These are phyloP conservation scores for Phyllosticta paracitricarpa DNA, from an alignment of 2,329 filamentous ascomycete species.

Conservation along the genomic window DNA sequence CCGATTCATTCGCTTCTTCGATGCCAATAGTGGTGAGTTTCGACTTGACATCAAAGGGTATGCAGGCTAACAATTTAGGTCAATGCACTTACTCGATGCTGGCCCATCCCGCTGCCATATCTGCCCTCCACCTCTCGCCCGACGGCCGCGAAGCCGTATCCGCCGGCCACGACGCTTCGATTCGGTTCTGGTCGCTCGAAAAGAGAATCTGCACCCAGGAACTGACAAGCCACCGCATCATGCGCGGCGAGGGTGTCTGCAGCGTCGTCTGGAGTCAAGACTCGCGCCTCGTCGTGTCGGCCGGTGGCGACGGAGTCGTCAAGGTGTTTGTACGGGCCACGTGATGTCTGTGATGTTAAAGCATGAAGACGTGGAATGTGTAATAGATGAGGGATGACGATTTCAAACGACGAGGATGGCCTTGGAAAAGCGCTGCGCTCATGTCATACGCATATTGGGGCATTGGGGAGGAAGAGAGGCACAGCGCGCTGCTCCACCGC, in stretches of 20 bases:
- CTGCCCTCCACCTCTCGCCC: slow-evolving; percentile 80
- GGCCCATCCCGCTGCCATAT: slow-evolving; percentile 87
- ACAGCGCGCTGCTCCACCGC: neutral
- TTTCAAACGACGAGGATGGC: neutral
- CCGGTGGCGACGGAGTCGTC: slow-evolving; percentile 87
- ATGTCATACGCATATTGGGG: neutral
- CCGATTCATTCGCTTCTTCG: slow-evolving; percentile 90
- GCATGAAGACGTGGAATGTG: neutral
- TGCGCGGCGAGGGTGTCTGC: slow-evolving; percentile 94
- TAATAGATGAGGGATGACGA: neutral
- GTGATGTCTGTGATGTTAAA: neutral
- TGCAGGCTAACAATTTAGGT: slow-evolving; percentile 44
- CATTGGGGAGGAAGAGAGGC: neutral
- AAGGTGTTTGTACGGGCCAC: slow-evolving; percentile 60
- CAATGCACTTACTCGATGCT: slow-evolving; percentile 99
- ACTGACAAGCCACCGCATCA: slow-evolving; percentile 82
- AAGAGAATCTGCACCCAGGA: slow-evolving; percentile 94
- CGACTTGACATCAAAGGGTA: neutral
- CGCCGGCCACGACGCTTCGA: slow-evolving; percentile 86
- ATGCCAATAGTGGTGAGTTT: slow-evolving; percentile 90
- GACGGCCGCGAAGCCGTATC: slow-evolving; percentile 92
- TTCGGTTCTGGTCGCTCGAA: slow-evolving; percentile 95
- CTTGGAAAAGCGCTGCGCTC: neutral
- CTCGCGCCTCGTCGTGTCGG: slow-evolving; percentile 87
- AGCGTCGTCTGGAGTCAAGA: slow-evolving; percentile 93